Base-by-base conservation (phyloP, 23 red algal species). In the Porphyridium purpureum region DNA sequence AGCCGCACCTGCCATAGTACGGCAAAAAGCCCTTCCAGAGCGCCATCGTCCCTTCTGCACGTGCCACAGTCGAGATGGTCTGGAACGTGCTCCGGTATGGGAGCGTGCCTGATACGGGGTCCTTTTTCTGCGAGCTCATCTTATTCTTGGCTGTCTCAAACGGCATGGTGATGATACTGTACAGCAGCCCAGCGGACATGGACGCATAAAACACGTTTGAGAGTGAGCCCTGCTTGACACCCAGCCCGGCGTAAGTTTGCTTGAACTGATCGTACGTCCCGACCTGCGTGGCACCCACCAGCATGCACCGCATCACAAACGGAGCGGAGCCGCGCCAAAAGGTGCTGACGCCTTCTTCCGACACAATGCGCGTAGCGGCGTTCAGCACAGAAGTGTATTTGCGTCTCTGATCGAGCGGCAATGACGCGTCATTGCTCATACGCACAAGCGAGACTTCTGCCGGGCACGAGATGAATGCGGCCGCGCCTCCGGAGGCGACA, bases 21-120 rank as follows among this genome's bases (percentile, higher is more conserved):
- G 90, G 90, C 20, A 62, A 67, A 38, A 98, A 81, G 17, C 90
- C 90, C 52, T 66, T 72, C 90, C 90, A 98, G 21, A 98, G 62
- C 31, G 79, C 82, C 34, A 69, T 69, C 33, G 86, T 30, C 9
- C 90, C 90, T 24, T 98, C 90, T 22, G 57, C 57, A 5, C 59
- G 56, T 2, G 63, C 63, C 7, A 83, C 79, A 41, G 59, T 75
- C 27, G 49, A 25, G 22, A 98, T 61, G 21, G 80, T 62, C 22
- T 98, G 76, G 4, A 49, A 35, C 35, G 83, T 69, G n/a, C 67
- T 70, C 9, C 31, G 22, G 49, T 75, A 82, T 33, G 17, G 47
- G 46, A 50, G 59, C 59, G 20, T 33, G 19, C 36, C 59, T 21
- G 5, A 7, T 5, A 14, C 24, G 21, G 5, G 5, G 36, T 4